Base-by-base conservation (phyloP, 2,329 filamentous ascomycete genomes). In the Chalara sp. region DNA sequence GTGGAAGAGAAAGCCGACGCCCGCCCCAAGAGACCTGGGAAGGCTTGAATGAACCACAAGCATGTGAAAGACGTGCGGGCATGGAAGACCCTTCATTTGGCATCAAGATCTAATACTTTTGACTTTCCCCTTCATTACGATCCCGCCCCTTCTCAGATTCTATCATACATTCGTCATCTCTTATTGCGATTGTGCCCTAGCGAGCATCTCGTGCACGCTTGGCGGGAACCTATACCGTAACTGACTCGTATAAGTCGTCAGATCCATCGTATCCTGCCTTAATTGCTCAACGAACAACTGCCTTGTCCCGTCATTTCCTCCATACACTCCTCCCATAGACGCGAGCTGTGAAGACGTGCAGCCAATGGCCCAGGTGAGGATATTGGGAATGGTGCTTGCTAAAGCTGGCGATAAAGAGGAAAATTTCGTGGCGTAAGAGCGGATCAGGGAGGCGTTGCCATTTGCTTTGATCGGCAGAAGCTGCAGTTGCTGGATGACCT, bases 181-280 rank as follows among this genome's bases (percentile, higher is more conserved):
- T 56, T 50, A 61, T 33, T 62, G 60, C 7, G 60, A 58, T 43
- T 65, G 62, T 40, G 88, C 89, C 64, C 85, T 81, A 46, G 90
- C 91, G 63, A 97, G 73, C 56, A 86, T 87, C 74, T 96, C 92
- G 70, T 95, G 92, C 50, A 97, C 78, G 63, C 87, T 80, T 37
- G 88, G 86, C 47, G 89, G 89, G 71, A 97, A 79, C 63, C 93
- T 84, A 71, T 96, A 97, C 64, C 88, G 84, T 65, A 97, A 82
- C 76, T 96, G 83, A 51, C 90, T 92, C 12, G 90, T 92, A 73
- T 96, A 97, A 11, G 93, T 87, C 74, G 93, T 96, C 62, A 96
- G 70, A 69, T 97, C 92, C 68, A 90, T 83, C 39, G 88, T 90
- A 72, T 87, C 89, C 67, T 86, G 81, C 71, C 86, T 80, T 63